A percentile compares a stretch with the other conserved stretches of the same genome.
Evolutionary conservation across 345 rosid genomes (phyloP).

Genomic region (Populus davidiana): DNA sequence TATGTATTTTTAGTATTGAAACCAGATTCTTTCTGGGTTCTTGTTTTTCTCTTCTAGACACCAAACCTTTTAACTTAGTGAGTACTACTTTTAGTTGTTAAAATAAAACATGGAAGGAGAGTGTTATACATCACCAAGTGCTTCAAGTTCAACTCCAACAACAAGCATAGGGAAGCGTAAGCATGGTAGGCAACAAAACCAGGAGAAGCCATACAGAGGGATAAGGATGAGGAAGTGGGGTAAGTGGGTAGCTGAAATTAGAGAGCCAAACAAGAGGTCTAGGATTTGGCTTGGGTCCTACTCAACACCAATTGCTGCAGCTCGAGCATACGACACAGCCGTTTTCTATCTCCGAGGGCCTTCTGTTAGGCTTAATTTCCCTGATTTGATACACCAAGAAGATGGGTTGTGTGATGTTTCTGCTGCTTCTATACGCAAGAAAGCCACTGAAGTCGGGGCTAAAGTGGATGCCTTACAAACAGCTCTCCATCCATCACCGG

Average conservation of each 20-base stretch:
- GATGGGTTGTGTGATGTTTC: slow-evolving; percentile 24
- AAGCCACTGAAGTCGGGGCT: slow-evolving; percentile 48
- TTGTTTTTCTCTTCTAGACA: neutral
- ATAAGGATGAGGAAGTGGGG: slow-evolving; percentile 61
- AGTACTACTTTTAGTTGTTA: neutral
- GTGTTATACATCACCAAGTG: slow-evolving; percentile 1
- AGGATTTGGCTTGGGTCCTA: slow-evolving; percentile 54
- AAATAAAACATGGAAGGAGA: slow-evolving; percentile 15
- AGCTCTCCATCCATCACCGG: slow-evolving; percentile 6
- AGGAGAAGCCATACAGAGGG: slow-evolving; percentile 41
- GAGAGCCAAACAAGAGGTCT: slow-evolving; percentile 51
- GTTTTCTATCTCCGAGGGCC: slow-evolving; percentile 53
- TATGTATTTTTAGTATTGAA: neutral
- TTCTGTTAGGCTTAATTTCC: slow-evolving; percentile 48
- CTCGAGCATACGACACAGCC: slow-evolving; percentile 50
- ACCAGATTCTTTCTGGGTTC: slow-evolving; percentile 1
- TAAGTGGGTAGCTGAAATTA: slow-evolving; percentile 50
- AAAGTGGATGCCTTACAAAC: slow-evolving; percentile 40
- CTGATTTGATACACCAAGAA: slow-evolving; percentile 32
- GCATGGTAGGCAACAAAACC: slow-evolving; percentile 15
- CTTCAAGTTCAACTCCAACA: slow-evolving; percentile 10
- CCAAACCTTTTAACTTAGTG: neutral
- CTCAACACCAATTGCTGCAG: slow-evolving; percentile 44
- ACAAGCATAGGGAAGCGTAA: slow-evolving; percentile 5
- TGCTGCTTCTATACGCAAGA: slow-evolving; percentile 39